A percentile compares a stretch with the other conserved stretches of the same genome.
Conservation (phyloP, 164 flowering plant species). For the Umbilicus rupestris region DNA sequence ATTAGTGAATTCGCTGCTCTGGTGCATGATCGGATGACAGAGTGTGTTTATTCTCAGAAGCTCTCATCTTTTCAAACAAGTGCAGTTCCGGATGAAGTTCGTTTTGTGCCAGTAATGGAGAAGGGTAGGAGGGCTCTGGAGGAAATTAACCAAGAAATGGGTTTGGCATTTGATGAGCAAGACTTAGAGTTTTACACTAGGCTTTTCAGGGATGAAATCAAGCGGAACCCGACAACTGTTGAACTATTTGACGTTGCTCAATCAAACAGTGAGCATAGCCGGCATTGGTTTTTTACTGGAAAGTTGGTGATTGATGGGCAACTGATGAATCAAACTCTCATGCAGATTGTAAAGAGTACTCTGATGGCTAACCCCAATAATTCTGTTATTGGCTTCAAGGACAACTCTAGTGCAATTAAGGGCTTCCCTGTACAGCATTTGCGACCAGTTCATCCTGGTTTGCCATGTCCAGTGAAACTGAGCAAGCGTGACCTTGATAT, state of each 20-base stretch:
- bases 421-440: constrained; percentile 61
- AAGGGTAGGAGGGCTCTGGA: constrained; percentile 70
- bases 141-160: constrained; percentile 83
- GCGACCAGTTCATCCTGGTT: constrained; percentile 61
- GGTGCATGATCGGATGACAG: constrained; percentile 95
- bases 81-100: constrained; percentile 62
- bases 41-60: constrained; percentile 58
- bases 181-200: constrained; percentile 70
- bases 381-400: constrained; percentile 93
- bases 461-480: constrained; percentile 37
- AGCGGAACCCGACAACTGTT: constrained; percentile 80
- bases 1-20: constrained; percentile 60
- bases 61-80: constrained; percentile 60
- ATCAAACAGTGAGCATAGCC: constrained; percentile 91
- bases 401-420: constrained; percentile 87
- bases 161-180: constrained; percentile 92
- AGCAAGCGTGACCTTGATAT: constrained; percentile 53
- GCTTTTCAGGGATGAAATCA: constrained; percentile 77
- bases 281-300: constrained; percentile 96
- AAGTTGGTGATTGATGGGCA: constrained; percentile 75
- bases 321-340: constrained; percentile 52
- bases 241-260: constrained; percentile 96
- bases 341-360: constrained; percentile 90
- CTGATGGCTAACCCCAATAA: constrained; percentile 79
- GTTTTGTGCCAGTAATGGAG: constrained; percentile 68